A percentile compares a stretch with the other conserved stretches of the same genome.
Evolutionary conservation across 179 eudicot genomes (phyloP).

Genomic region (Patellifolia procumbens): DNA sequence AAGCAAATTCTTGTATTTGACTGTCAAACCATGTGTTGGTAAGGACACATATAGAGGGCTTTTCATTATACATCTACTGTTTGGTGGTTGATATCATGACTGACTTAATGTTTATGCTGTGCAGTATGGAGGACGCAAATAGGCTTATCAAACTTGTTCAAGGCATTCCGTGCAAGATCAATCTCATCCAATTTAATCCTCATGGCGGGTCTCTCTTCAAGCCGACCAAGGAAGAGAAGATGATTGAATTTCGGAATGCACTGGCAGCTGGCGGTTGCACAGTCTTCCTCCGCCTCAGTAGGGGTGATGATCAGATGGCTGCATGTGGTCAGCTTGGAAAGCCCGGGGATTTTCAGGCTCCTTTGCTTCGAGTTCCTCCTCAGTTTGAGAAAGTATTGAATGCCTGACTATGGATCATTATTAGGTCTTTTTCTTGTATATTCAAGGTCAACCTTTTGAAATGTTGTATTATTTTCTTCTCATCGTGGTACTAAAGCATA

Average conservation of each 20-base stretch:
- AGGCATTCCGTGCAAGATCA: constrained; percentile 95
- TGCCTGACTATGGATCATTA: constrained; percentile 12
- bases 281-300: constrained; percentile 68
- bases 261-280: constrained; percentile 76
- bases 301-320: constrained; percentile 98
- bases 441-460: background rate
- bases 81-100: background rate
- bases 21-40: too few relatives aligned
- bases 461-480: background rate
- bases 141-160: constrained; percentile 74
- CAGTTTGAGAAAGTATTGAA: constrained; percentile 31
- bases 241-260: constrained; percentile 76
- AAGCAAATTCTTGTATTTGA: background rate
- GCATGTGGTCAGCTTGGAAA: constrained; percentile 97
- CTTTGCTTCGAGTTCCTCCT: constrained; percentile 72
- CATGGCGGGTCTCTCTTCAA: constrained; percentile 76
- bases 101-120: constrained; percentile 12
- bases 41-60: background rate
- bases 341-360: constrained; percentile 74
- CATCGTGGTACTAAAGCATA: background rate
- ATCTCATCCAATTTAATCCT: constrained; percentile 89
- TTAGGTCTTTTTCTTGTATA: constrained; percentile 7
- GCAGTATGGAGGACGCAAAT: constrained; percentile 91
- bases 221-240: constrained; percentile 73
- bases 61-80: background rate